Conservation (phyloP, 148 eudicot genomes). For the Fagopyrum homotropicum region DNA sequence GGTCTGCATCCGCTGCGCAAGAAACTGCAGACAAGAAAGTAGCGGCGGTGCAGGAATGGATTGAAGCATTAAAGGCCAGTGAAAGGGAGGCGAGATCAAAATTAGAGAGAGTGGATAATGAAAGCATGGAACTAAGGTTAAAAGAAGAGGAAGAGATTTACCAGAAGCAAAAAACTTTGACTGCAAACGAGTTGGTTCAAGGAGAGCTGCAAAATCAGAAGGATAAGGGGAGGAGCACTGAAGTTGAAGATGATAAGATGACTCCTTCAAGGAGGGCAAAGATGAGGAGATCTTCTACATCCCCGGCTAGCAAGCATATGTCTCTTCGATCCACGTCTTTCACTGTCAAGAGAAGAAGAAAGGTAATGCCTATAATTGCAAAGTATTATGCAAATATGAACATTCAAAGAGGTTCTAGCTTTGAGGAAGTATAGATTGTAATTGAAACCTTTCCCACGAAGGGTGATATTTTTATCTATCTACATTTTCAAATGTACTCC, state of each 20-base stretch:
- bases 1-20: constrained; percentile 48
- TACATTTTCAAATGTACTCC: constrained; percentile 1
- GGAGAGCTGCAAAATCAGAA: constrained; percentile 23
- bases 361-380: constrained; percentile 39
- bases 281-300: constrained; percentile 30
- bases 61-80: constrained; percentile 57
- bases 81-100: constrained; percentile 53
- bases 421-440: constrained; percentile 15
- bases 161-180: constrained; percentile 19
- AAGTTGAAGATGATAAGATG: constrained; percentile 19
- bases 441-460: not conserved
- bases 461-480: not conserved
- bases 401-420: constrained; percentile 18
- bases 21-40: constrained; percentile 79
- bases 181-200: constrained; percentile 15
- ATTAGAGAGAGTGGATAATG: constrained; percentile 26
- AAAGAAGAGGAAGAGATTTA: constrained; percentile 38
- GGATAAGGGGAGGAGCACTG: constrained; percentile 18
- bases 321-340: constrained; percentile 36
- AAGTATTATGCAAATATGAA: constrained; percentile 42
- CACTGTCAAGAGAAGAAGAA: constrained; percentile 42
- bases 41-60: constrained; percentile 78
- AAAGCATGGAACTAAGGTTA: constrained; percentile 27
- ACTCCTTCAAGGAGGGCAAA: constrained; percentile 45
- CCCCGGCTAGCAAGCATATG: constrained; percentile 39